phyloP scores from a whole-genome alignment of 225 moss, liverwort and hornwort genomes.

The Thuidium tamariscinum region DNA sequence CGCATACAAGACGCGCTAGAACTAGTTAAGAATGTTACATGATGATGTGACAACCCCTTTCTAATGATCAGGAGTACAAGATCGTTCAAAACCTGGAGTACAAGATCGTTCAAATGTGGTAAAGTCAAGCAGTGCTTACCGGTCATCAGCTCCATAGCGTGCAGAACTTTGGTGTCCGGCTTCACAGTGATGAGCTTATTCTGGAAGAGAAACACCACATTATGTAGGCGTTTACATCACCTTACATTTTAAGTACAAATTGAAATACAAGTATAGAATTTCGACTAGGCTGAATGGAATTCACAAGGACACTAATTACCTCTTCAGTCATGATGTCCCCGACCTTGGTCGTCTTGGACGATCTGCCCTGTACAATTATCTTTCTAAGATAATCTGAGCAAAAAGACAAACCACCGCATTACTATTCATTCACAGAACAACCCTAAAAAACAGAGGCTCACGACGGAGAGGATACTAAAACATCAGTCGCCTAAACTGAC shows the following conservation, averaged over 20 bases:
- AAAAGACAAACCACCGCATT: not conserved
- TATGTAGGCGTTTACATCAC: not conserved
- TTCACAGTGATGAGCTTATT: conserved; percentile 97
- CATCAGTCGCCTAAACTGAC: not conserved
- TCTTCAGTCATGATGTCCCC: conserved; percentile 98
- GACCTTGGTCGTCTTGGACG: conserved; percentile 90
- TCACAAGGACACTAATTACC: conserved; percentile 13
- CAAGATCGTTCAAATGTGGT: not conserved
- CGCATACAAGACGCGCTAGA: not conserved
- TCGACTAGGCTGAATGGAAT: not conserved
- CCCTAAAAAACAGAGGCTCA: not conserved
- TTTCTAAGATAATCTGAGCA: conserved; percentile 80
- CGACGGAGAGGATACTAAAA: not conserved
- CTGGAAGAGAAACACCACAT: conserved; percentile 10
- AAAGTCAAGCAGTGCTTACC: conserved; percentile 14
- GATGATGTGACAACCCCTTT: not conserved
- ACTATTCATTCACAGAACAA: not conserved
- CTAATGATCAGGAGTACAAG: not conserved
- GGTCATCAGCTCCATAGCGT: conserved; percentile 92
- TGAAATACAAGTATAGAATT: not conserved
- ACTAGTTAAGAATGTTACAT: not conserved
- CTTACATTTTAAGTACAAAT: not conserved
- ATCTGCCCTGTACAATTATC: conserved; percentile 92
- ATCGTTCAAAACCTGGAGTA: not conserved
- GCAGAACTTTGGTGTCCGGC: conserved; percentile 84